Evolutionary conservation across 305 asterid genomes (phyloP), one percentile per base, ranked within the genome.

Genomic region (Fraxinus floribunda): DNA sequence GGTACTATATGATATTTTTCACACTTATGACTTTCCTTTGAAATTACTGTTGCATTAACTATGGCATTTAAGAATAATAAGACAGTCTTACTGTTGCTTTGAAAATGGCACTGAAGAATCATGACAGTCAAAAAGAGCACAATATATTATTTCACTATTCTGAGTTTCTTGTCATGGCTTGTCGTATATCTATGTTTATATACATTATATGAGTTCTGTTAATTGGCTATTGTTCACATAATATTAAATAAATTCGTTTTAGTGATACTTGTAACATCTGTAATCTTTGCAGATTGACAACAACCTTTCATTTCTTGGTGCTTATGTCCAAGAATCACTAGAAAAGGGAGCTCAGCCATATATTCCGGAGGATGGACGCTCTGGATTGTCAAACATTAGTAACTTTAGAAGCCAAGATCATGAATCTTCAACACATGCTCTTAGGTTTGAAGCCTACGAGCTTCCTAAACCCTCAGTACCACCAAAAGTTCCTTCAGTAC

Each of bases 391-490:
- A 16, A 89, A 79, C 82, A 83, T 89, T 70, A 88, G 88, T 88
- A 89, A 86, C 81, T 92, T 91, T 88, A 90, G 89, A 86, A 86
- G 75, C 86, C 97, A 92, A 44, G 94, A 89, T 49, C 93, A 89
- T 24, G 99, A 92, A 81, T 80, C 93, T 30, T 86, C 94, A 22
- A 76, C 90, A 29, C 98, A 94, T 76, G 76, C 96, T 74, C 97
- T 94, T 80, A 92, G 97, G 85, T 97, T 97, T 78, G 98, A 95
- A 89, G 98, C 99, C 70, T 97, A 97, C 3, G 98, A 95, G 90
- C 92, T 92, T 76, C 97, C 98, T 62, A 92, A 91, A 86, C 92
- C 97, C 78, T 83, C 93, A 30, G 78, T 84, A 74, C 91, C 95
- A 75, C 83, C 88, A 84, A 86, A 83, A 38, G 36, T 81, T 70